Evolutionary conservation across 1,284 basidiomycete species (phyloP), one percentile per base, ranked within the genome.

Genomic region (Leccinum griseonigrum): DNA sequence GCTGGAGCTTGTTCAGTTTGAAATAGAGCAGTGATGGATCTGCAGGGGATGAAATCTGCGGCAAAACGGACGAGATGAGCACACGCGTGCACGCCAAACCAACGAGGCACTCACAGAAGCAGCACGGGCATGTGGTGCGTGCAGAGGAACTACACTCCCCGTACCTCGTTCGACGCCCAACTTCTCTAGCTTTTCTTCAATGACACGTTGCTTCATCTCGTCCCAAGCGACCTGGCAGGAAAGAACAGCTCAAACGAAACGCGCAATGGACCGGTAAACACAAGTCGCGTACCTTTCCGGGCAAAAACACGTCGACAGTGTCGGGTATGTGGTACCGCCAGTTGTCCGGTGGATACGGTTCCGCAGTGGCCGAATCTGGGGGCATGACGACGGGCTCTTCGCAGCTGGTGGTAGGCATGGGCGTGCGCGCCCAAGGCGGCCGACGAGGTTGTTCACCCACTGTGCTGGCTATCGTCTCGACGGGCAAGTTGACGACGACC

Each of bases 41-140:
- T 7, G 91, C 91, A 28, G 91, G 90, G 22, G 90, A 92, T 2
- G 91, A 93, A 75, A 93, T 91, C 91, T 93, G 69, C n/a, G n/a
- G 9, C 4, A 13, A 55, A 54, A 54, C 51, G 18, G 38, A 14
- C 36, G 51, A 54, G 64, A 58, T 50, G 59, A 36, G 48, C 64
- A 36, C 22, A 48, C 14, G 53, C 54, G 36, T n/a, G 59, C 64
- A 60, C 60, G 63, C 59, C 54, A 56, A 57, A 56, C 68, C 67
- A 68, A 70, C 62, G 66, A 67, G 63, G 64, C 66, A 69, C 86
- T 69, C 74, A 92, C 90, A 67, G 90, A 92, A 60, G 88, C 87
- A 63, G 91, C 89, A 65, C 90, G 84, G 56, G 85, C 87, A 73
- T 91, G 91, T 57, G 89, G 87, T 34, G 84, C 86, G 68, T 84